Evolutionary conservation across 805 yeast genomes (phyloP), one percentile per base, ranked within the genome.

Genomic region (Pichia kluyveri): DNA sequence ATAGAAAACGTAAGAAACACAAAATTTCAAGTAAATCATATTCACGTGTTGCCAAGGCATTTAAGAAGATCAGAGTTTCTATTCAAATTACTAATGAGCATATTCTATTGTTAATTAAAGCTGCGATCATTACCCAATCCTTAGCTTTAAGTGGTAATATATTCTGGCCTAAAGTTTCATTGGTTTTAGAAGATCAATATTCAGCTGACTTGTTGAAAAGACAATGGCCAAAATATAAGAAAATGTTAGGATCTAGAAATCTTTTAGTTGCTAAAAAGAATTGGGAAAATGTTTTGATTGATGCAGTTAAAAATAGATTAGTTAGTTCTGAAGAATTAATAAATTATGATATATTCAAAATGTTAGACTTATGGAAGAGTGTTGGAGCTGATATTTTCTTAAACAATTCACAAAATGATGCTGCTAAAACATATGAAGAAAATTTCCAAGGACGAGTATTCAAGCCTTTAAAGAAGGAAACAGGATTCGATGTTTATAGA

Each of bases 181-280:
- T 57, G 0, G 60, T 77, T 7, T 75, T 85, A 42, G 70, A 66
- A 6, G 72, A 62, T 17, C 63, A 59, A 28, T 55, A 60, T 40
- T 61, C 69, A 0, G 66, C 75, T 1, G 76, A 71, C 9, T 67
- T 71, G 11, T 64, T 83, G 28, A 73, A 72, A 52, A 76, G 77
- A 44, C 80, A 77, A 50, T 90, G 96, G 96, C 78, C 83, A 1
- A 69, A 76, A 18, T 71, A 85, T 9, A 72, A 86, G 40, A 75
- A 77, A 38, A 46, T 52, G 9, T 77, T 82, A 38, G 93, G 93
- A 0, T 63, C 66, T 15, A 70, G 73, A 44, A 84, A 82, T 0
- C 69, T 84, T 40, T 75, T 73, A 40, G 73, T 74, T 36, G 73
- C 77, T 0, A 66, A 71, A 43, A 70, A 71, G 42, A 71, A 72